These are phyloP conservation scores for Choiromyces venosus DNA, from an alignment of 495 filamentous ascomycete genomes.

Conservation along the genomic window DNA sequence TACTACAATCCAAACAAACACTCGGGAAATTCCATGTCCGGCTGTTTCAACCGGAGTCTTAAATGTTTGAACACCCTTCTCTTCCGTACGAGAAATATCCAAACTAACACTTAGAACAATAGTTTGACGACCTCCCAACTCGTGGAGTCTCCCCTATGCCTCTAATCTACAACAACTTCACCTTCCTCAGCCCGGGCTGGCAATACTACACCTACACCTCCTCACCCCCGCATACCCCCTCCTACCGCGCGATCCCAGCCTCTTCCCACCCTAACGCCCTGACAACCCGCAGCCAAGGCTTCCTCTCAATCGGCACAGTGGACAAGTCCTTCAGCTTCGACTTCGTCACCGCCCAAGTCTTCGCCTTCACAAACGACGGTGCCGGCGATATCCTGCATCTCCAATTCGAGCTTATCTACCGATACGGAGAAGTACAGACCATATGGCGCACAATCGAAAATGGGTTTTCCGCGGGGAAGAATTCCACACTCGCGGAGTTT, in stretches of 20 bases:
- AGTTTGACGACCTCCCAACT: constrained; percentile 30
- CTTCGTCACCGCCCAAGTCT: constrained; percentile 2
- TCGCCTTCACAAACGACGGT: constrained; percentile 4
- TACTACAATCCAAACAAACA: constrained; percentile 1
- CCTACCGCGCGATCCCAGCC: constrained; percentile 10
- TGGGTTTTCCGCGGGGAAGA: neutral
- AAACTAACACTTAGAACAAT: neutral
- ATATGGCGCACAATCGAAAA: constrained; percentile 2
- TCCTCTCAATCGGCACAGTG: constrained; percentile 7
- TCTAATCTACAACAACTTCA: constrained; percentile 24
- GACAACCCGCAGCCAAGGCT: constrained; percentile 5
- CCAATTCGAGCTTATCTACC: constrained; percentile 1
- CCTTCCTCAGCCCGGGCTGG: constrained; percentile 17
- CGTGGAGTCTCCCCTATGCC: constrained; percentile 15
- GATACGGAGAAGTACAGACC: neutral
- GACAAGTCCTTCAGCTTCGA: constrained; percentile 20
- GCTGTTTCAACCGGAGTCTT: constrained; percentile 11
- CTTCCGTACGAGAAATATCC: too few species aligned
- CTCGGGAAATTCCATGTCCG: constrained; percentile 14
- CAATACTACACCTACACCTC: constrained; percentile 11
- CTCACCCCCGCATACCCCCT: neutral
- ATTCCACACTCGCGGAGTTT: neutral
- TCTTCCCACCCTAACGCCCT: constrained; percentile 17
- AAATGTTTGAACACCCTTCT: neutral
- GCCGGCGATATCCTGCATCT: neutral